Evolutionary conservation across 495 filamentous ascomycete species (phyloP).

Genomic region (Monascus purpureus): DNA sequence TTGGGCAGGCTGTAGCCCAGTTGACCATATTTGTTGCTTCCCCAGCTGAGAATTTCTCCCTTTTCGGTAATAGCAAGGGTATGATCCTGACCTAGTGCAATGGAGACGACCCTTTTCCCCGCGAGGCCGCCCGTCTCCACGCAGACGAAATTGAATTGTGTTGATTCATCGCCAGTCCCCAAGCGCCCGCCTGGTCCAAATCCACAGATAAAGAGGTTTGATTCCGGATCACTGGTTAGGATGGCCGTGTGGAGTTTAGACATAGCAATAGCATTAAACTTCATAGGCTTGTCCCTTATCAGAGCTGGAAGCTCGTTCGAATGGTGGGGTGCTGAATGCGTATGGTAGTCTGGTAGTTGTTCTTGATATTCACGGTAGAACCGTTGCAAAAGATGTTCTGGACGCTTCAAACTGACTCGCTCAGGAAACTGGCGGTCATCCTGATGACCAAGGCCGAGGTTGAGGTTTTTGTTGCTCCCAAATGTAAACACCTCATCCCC

Average conservation of each 20-base stretch:
- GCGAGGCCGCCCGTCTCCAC: slow-evolving; percentile 58
- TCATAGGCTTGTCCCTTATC: slow-evolving; percentile 51
- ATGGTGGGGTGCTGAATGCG: slow-evolving; percentile 9
- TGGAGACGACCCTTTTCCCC: slow-evolving; percentile 52
- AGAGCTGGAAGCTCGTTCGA: slow-evolving; percentile 46
- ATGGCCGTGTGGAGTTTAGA: slow-evolving; percentile 89
- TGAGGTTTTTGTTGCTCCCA: slow-evolving; percentile 90
- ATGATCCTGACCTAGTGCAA: slow-evolving; percentile 85
- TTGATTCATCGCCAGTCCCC: slow-evolving; percentile 79
- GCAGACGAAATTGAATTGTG: slow-evolving; percentile 69
- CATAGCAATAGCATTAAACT: slow-evolving; percentile 64
- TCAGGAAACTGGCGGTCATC: slow-evolving; percentile 92
- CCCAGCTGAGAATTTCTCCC: slow-evolving; percentile 87
- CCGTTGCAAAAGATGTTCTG: slow-evolving; percentile 57
- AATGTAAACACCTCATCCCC: slow-evolving; percentile 83
- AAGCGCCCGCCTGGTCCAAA: slow-evolving; percentile 83
- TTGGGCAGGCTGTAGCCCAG: slow-evolving; percentile 62
- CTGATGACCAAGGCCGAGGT: slow-evolving; percentile 79
- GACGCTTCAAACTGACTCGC: slow-evolving; percentile 61
- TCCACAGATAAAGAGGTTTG: slow-evolving; percentile 87
- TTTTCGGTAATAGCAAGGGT: slow-evolving; percentile 67
- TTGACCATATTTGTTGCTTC: slow-evolving; percentile 74
- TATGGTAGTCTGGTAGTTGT: slow-evolving; percentile 13
- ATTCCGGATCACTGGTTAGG: slow-evolving; percentile 75
- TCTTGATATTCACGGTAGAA: slow-evolving; percentile 50